Evolutionary conservation across 2,329 filamentous ascomycete species (phyloP), one percentile per base, ranked within the genome.

Genomic region (Fusarium sarcochroum): DNA sequence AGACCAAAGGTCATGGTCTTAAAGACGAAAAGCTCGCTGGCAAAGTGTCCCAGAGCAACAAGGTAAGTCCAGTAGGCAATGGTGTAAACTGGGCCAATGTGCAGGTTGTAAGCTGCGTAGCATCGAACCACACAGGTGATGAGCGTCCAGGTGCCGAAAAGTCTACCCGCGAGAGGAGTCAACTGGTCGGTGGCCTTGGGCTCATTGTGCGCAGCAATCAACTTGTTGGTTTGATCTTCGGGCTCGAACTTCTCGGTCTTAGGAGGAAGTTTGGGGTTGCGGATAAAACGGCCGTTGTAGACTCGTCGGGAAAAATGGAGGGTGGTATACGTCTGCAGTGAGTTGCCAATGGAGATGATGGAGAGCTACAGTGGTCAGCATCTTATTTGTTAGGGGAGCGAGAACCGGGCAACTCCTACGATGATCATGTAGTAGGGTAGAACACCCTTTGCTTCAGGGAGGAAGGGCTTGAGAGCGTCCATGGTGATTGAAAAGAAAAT

Each of bases 81-180:
- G 77, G 96, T 87, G 79, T 97, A 98, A 55, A 94, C 84, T 44
- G 87, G 85, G 1, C 87, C 87, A 63, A 93, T 85, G 69, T 89
- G 84, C 67, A 97, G 88, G 78, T 97, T 85, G 81, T 97, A 97
- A 34, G 93, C 92, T 6, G 93, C 93, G 76, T 97, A 97, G 70
- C 94, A 82, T 52, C 94, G 89, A 44, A 97, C 86, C 50, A 97
- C 82, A 60, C 89, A 87, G 7, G 91, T 90, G 60, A 97, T 84
- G 59, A 95, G 86, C 0, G 94, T 97, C 90, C 94, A 98, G 30
- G 93, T 96, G 54, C 92, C 94, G 78, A 97, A 97, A 20, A 93
- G 89, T 68, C 93, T 90, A 25, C 90, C 90, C 13, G 90, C 90
- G 30, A 97, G 88, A 7, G 91, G 89, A 7, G 92, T 94, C 57